phyloP scores from a whole-genome alignment of 805 yeast species.

The Starmerella sp. region DNA sequence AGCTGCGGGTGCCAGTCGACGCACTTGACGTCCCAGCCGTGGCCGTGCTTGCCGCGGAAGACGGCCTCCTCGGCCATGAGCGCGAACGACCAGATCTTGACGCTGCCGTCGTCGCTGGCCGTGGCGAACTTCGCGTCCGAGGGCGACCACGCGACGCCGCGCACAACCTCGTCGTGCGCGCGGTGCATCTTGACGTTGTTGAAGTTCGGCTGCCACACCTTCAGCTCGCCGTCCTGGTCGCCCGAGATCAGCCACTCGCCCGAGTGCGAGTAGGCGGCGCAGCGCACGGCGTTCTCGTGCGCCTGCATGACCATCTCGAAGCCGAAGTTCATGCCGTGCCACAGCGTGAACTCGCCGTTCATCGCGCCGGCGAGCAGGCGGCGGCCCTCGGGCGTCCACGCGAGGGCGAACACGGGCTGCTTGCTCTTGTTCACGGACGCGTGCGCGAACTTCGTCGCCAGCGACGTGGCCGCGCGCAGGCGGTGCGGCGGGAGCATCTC shows the following conservation, averaged over 20 bases:
- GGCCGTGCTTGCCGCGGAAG: conserved; percentile 50
- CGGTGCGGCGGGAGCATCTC: conserved; percentile 53
- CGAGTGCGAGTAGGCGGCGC: conserved; percentile 70
- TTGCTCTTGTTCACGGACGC: conserved; percentile 81
- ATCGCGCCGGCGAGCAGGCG: conserved; percentile 79
- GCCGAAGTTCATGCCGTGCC: conserved; percentile 93
- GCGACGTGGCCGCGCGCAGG: conserved; percentile 48
- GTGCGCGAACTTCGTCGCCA: conserved; percentile 76
- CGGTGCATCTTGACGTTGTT: conserved; percentile 74
- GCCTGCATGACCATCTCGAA: conserved; percentile 98
- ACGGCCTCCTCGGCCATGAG: conserved; percentile 77
- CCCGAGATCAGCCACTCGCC: conserved; percentile 94
- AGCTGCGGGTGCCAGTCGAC: conserved; percentile 93
- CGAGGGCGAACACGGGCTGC: conserved; percentile 80
- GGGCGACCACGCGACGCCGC: conserved; percentile 83
- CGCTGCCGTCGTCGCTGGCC: conserved; percentile 80
- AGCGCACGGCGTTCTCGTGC: conserved; percentile 79
- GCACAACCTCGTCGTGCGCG: conserved; percentile 69
- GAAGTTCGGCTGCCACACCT: conserved; percentile 97
- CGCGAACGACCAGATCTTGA: conserved; percentile 85
- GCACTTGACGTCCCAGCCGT: conserved; percentile 97
- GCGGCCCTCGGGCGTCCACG: conserved; percentile 96
- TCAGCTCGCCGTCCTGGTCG: conserved; percentile 81
- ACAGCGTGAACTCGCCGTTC: conserved; percentile 89
- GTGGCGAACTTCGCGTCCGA: conserved; percentile 87